Evolutionary conservation across 306 rosid species (phyloP).

Genomic region (Ormosia semicastrata): DNA sequence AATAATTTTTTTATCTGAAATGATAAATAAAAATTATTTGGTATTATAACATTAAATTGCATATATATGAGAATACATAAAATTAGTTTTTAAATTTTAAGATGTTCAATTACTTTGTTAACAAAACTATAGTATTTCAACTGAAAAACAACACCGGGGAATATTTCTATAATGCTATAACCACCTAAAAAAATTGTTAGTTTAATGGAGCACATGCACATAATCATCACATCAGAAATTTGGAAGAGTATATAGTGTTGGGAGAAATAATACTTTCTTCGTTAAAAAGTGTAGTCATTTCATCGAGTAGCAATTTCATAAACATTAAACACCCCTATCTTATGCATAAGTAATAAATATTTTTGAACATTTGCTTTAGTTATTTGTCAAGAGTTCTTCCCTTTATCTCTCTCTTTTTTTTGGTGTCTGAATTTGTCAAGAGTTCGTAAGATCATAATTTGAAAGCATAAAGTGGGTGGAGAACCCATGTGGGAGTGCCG

Average conservation of each 20-base stretch:
- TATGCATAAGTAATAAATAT: background rate
- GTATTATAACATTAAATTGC: too few species aligned
- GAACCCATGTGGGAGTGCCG: background rate
- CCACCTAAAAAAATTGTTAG: background rate
- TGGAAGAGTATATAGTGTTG: background rate
- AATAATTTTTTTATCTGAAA: too few species aligned
- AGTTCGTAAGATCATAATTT: background rate
- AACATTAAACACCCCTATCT: background rate
- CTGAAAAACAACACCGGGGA: background rate
- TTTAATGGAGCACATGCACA: background rate
- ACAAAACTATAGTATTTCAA: too few species aligned
- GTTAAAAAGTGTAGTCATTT: background rate
- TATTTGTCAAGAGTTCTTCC: too few species aligned
- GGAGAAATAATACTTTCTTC: background rate
- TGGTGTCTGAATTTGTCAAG: background rate
- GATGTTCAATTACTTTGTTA: too few species aligned
- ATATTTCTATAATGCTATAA: background rate
- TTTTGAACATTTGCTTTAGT: too few species aligned
- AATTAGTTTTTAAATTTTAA: too few species aligned
- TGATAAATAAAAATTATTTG: too few species aligned
- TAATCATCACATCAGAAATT: background rate
- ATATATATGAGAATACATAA: too few species aligned
- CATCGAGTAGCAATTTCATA: background rate
- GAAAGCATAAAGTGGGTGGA: background rate
- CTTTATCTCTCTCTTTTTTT: background rate